Base-by-base conservation (phyloP, 495 filamentous ascomycete genomes). In the Neurospora sp. region DNA sequence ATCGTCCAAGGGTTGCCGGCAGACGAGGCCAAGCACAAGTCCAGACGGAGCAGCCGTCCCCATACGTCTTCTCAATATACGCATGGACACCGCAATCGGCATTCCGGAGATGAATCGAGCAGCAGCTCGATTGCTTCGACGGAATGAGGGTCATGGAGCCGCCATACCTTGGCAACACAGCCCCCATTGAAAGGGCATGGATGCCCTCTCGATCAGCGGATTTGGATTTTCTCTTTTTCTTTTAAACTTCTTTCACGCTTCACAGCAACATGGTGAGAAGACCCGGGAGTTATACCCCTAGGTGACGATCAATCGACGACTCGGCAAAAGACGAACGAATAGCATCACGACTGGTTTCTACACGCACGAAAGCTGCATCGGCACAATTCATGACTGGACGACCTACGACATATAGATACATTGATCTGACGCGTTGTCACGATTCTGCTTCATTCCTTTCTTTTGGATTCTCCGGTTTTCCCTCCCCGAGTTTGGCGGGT, bases 1-100 rank as follows among this genome's bases (percentile, higher is more conserved):
- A 90, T 94, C 68, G 87, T 96, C 79, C 94, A 97, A 87, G 94
- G 94, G 46, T 85, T 96, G 53, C 94, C 94, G 61, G 93, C 85
- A 73, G 85, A 85, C 77, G 86, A 88, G 72, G 78, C 81, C 73
- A 81, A 72, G 78, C 83, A 82, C 78, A 85, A 84, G 79, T 77
- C 81, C n/a, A 70, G 78, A 22, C 78, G 76, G 76, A 80, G 81
- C 77, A 85, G 84, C 76, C 82, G 84, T 72, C 85, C 84, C 71
- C 78, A 81, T 66, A 77, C 84, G 38, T 82, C 84, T 69, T 79
- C 83, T 73, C 76, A 80, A 73, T 80, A 83, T 72, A 76, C 79
- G 71, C 79, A 83, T 53, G 79, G 79, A 66, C 73, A 75, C 69
- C 76, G 77, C 76, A 70, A 76, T 74, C 79, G 80, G 48, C 75